Evolutionary conservation across 116 monocot genomes (phyloP).

Genomic region (Dioscorea cayenensis): DNA sequence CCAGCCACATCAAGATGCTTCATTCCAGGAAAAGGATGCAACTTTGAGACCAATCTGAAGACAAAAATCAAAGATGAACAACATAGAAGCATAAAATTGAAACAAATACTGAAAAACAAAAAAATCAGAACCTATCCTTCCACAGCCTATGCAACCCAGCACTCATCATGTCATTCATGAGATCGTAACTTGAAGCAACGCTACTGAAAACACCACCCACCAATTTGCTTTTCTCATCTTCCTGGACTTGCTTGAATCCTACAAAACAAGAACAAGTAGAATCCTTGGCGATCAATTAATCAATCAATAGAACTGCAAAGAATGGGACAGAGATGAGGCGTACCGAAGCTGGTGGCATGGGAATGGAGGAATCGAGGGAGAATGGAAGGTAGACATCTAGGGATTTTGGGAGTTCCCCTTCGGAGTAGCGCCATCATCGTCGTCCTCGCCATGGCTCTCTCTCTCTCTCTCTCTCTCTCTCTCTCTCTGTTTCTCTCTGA

Average conservation of each 20-base stretch:
- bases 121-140: slow-evolving; percentile 72
- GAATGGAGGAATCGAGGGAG: slow-evolving; percentile 34
- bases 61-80: too few relatives aligned
- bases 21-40: slow-evolving; percentile 92
- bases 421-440: too few relatives aligned
- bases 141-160: slow-evolving; percentile 83
- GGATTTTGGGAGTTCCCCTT: too few relatives aligned
- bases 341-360: slow-evolving; percentile 73
- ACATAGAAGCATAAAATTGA: not conserved
- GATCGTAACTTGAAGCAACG: slow-evolving; percentile 90
- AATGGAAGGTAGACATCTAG: not conserved
- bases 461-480: too few relatives aligned
- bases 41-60: slow-evolving; percentile 67
- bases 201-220: slow-evolving; percentile 88
- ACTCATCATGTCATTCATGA: slow-evolving; percentile 99
- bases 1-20: slow-evolving; percentile 96
- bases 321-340: too few relatives aligned
- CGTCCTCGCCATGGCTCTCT: too few relatives aligned
- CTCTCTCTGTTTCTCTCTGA: too few relatives aligned
- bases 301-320: too few relatives aligned
- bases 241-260: slow-evolving; percentile 83
- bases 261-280: not conserved
- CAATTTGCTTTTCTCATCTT: slow-evolving; percentile 88
- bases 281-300: too few relatives aligned
- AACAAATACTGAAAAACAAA: too few relatives aligned